Conservation (phyloP, 139 green algal genomes). For the Microglena sp. region DNA sequence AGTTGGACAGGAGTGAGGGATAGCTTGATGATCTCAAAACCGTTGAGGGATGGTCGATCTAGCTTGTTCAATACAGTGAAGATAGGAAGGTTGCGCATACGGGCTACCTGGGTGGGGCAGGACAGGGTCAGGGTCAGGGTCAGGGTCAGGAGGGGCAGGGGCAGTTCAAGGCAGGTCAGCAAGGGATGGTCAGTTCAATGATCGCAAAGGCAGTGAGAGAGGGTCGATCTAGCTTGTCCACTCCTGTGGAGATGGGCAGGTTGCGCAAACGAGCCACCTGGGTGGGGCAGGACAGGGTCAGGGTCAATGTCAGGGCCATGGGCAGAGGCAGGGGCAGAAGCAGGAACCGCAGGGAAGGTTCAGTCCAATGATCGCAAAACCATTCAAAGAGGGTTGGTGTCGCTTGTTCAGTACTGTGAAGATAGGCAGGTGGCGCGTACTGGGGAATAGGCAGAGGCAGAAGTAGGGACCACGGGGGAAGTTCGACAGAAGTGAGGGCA, state of each 20-base stretch:
- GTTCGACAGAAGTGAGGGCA: too few relatives aligned
- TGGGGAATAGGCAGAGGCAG: background rate
- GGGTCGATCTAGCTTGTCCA: conserved; percentile 1
- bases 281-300: too few relatives aligned
- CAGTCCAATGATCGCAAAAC: background rate
- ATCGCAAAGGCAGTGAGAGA: background rate
- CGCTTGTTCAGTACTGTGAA: conserved; percentile 35
- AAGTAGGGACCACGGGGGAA: conserved; percentile 46
- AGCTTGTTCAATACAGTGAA: conserved; percentile 32
- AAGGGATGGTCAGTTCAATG: too few relatives aligned
- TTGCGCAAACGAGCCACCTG: conserved; percentile 41
- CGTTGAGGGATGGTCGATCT: conserved; percentile 54
- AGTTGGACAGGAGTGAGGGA: too few relatives aligned
- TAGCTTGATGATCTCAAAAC: conserved; percentile 69
- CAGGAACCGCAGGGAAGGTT: too few relatives aligned
- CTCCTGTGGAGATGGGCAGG: conserved; percentile 69
- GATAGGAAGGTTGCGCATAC: conserved; percentile 12
- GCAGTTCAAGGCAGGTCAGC: too few relatives aligned
- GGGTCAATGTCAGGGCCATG: too few relatives aligned
- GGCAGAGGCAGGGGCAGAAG: background rate
- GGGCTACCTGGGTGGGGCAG: conserved; percentile 2
- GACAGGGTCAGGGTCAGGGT: too few relatives aligned
- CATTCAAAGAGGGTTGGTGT: background rate
- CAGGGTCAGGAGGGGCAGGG: too few relatives aligned
- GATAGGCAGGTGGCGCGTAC: too few relatives aligned